These are phyloP conservation scores for Carex arenaria DNA, from an alignment of 202 grass and related monocot genomes.

Conservation along the genomic window DNA sequence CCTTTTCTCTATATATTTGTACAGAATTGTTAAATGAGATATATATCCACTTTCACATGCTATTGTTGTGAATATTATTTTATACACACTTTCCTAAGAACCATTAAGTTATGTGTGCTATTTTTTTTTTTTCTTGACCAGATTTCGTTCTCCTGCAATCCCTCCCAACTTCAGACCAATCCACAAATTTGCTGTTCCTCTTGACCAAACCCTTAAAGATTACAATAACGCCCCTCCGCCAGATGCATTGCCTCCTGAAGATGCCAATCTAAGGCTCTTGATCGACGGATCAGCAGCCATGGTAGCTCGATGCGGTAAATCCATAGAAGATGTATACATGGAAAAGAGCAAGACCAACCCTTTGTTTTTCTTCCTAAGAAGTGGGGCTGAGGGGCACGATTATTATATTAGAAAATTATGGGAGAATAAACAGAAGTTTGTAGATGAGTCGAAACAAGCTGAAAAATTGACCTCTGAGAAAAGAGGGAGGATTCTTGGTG, in stretches of 20 bases:
- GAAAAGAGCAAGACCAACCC: constrained; percentile 73
- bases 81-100: not conserved
- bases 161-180: constrained; percentile 63
- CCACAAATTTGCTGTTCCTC: constrained; percentile 63
- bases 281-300: constrained; percentile 81
- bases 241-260: constrained; percentile 71
- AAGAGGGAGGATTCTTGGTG: constrained; percentile 90
- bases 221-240: constrained; percentile 54
- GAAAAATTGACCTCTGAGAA: constrained; percentile 73
- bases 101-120: not conserved
- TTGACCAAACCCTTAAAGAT: constrained; percentile 34
- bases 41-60: not conserved
- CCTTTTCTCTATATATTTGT: too few species aligned
- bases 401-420: constrained; percentile 85
- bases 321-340: constrained; percentile 93
- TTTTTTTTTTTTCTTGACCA: constrained; percentile 32
- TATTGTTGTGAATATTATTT: not conserved
- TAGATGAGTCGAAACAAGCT: constrained; percentile 30
- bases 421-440: constrained; percentile 71
- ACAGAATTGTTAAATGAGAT: too few species aligned
- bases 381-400: constrained; percentile 63
- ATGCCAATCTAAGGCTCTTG: constrained; percentile 57
- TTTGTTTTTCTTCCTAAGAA: constrained; percentile 65
- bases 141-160: constrained; percentile 73
- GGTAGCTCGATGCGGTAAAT: constrained; percentile 88